Evolutionary conservation across 371 early-diverging fungal species (phyloP).

Genomic region (Mucor circinelloides): DNA sequence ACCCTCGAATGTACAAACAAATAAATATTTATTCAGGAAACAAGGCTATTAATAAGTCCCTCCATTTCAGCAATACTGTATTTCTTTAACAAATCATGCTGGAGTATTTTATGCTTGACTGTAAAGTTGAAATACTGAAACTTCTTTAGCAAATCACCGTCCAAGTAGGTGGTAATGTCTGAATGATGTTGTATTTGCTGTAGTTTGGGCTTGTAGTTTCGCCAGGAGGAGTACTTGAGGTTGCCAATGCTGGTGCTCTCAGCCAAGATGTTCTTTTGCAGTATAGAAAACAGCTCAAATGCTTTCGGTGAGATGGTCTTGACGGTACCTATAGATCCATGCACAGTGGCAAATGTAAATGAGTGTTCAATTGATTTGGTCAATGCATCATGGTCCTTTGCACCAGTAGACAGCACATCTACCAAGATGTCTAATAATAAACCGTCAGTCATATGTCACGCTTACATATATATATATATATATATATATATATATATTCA

Average conservation of each 20-base stretch:
- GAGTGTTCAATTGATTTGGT: conserved; percentile 39
- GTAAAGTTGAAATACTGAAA: conserved; percentile 64
- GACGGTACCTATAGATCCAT: conserved; percentile 81
- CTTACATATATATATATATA: neutral
- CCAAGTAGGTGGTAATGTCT: conserved; percentile 63
- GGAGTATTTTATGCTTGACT: conserved; percentile 54
- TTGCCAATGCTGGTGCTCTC: conserved; percentile 61
- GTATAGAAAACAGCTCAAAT: conserved; percentile 57
- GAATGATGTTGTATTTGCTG: conserved; percentile 34
- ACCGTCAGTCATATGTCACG: neutral
- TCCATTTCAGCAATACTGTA: conserved; percentile 2
- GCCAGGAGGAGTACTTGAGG: conserved; percentile 66
- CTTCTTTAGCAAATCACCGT: conserved; percentile 88
- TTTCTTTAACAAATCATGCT: conserved; percentile 7
- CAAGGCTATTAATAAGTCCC: conserved; percentile 9
- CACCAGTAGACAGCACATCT: conserved; percentile 36
- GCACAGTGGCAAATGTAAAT: conserved; percentile 75
- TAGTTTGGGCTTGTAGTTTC: conserved; percentile 48
- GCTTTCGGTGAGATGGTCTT: conserved; percentile 62
- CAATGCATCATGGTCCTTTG: conserved; percentile 48
- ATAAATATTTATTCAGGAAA: conserved; percentile 7
- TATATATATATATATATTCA: neutral
- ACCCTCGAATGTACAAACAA: neutral
- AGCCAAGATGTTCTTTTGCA: conserved; percentile 68
- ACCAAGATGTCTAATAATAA: conserved; percentile 3